Percentiles rank a stretch among this genome's conserved stretches.
Conservation (phyloP, 768 basidiomycete species). For the Kwoniella dendrophila region DNA sequence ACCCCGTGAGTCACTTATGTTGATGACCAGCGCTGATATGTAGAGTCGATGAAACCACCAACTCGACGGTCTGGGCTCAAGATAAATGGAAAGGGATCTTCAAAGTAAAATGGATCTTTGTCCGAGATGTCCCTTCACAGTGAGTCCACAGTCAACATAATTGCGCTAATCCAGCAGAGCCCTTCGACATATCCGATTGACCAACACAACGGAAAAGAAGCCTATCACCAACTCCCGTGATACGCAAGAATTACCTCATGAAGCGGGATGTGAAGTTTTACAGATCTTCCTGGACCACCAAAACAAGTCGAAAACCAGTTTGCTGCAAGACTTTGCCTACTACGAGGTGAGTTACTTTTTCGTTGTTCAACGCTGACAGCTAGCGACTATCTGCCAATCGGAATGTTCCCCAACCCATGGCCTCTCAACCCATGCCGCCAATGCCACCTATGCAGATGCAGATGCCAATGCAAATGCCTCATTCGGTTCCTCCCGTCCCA, state of each 20-base stretch:
- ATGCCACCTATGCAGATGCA: slow-evolving; percentile 12
- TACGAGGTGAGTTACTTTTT: slow-evolving; percentile 50
- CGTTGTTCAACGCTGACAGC: neutral
- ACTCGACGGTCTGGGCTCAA: slow-evolving; percentile 97
- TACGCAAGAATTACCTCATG: slow-evolving; percentile 93
- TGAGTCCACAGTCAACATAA: slow-evolving; percentile 31
- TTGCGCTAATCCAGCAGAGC: slow-evolving; percentile 23
- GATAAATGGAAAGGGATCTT: slow-evolving; percentile 99
- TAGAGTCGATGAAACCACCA: slow-evolving; percentile 84
- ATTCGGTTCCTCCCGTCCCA: slow-evolving; percentile 32
- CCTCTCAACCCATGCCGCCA: slow-evolving; percentile 8
- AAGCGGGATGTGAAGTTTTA: slow-evolving; percentile 95
- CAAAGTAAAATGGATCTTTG: slow-evolving; percentile 96
- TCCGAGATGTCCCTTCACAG: slow-evolving; percentile 69
- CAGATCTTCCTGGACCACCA: slow-evolving; percentile 87
- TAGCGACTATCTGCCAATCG: slow-evolving; percentile 28
- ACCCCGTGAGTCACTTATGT: slow-evolving; percentile 67
- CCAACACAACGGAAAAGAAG: slow-evolving; percentile 94
- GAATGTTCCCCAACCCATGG: slow-evolving; percentile 4
- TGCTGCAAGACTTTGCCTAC: slow-evolving; percentile 71
- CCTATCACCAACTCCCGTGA: slow-evolving; percentile 98
- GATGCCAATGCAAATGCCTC: slow-evolving; percentile 24
- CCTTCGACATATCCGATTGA: slow-evolving; percentile 51
- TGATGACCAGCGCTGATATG: neutral
- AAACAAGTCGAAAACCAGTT: slow-evolving; percentile 78